These are phyloP conservation scores for Crithidia thermophila DNA, from an alignment of 208 protist genomes.

Conservation along the genomic window DNA sequence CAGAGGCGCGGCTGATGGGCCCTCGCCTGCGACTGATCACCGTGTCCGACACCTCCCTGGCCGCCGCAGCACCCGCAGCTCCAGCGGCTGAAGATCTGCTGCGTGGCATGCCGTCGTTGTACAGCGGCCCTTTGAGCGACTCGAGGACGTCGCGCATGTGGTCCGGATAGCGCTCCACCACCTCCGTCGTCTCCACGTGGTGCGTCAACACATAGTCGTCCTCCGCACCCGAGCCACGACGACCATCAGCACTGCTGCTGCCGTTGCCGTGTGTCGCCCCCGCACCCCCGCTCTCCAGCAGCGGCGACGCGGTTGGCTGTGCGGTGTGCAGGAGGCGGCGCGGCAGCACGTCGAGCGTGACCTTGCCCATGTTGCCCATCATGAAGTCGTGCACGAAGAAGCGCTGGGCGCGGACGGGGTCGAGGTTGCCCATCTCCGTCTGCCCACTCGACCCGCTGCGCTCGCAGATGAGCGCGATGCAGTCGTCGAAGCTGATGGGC, in stretches of 20 bases:
- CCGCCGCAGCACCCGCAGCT: conserved; percentile 7
- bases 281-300: conserved; percentile 11
- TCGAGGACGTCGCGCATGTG: conserved; percentile 83
- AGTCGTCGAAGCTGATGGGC: conserved; percentile 92
- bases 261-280: not conserved
- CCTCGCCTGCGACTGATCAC: conserved; percentile 87
- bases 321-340: conserved; percentile 41
- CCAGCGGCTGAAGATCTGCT: not conserved
- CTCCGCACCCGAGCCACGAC: not conserved
- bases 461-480: conserved; percentile 89
- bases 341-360: conserved; percentile 87
- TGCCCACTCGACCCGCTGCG: conserved; percentile 81
- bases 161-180: conserved; percentile 75
- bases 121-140: conserved; percentile 43
- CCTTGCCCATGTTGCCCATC: conserved; percentile 73
- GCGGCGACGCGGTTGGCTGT: conserved; percentile 11
- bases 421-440: conserved; percentile 82
- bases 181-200: conserved; percentile 75
- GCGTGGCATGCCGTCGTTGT: conserved; percentile 5
- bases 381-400: conserved; percentile 91
- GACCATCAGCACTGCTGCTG: not conserved
- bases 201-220: conserved; percentile 62
- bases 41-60: no score
- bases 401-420: conserved; percentile 65
- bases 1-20: conserved; percentile 70